Evolutionary conservation across 208 protist genomes (phyloP), one percentile per base, ranked within the genome.

Genomic region (Lotmaria passim): DNA sequence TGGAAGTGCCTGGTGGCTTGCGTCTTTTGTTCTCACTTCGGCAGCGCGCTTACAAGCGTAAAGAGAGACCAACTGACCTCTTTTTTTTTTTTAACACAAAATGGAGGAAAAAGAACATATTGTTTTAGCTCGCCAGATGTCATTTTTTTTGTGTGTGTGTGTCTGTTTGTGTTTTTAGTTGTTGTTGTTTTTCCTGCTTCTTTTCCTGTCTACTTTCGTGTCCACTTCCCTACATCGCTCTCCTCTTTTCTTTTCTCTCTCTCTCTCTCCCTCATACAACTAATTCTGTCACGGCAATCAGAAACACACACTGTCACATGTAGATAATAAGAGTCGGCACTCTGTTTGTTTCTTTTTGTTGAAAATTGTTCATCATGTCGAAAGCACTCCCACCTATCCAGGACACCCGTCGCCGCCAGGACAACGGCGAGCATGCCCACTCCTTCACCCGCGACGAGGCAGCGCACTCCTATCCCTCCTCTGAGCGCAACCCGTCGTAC

Each of bases 351-450:
- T 64, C 36, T n/a, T 50, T 48, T 21, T 21, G 4, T 52, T n/a
- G n/a, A n/a, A n/a, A n/a, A n/a, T n/a, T n/a, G n/a, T n/a, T n/a
- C 2, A n/a, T 31, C 60, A 85, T 85, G 79, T 85, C 79, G 14
- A 85, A 85, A 53, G 56, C 79, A 7, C 69, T 85, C n/a, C 79
- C 79, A 7, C 71, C 79, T 36, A 72, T 85, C 31, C 70, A 69
- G 12, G 53, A 63, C 31, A 26, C 38, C 5, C 56, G 39, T 6
- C 60, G 61, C 33, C 51, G 61, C 31, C 56, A 46, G n/a, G 47
- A 46, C 19, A 56, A 51, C 2, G 51, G 23, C 15, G 64, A 61
- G 28, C 61, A 50, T 5, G 53, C 51, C 38, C 63, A 71, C 65
- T 72, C 71, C 17, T 73, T 73, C 77, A 63, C 59, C 1, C 66